Conservation (phyloP, 345 rosid genomes). For the Eutrema heterophyllum region DNA sequence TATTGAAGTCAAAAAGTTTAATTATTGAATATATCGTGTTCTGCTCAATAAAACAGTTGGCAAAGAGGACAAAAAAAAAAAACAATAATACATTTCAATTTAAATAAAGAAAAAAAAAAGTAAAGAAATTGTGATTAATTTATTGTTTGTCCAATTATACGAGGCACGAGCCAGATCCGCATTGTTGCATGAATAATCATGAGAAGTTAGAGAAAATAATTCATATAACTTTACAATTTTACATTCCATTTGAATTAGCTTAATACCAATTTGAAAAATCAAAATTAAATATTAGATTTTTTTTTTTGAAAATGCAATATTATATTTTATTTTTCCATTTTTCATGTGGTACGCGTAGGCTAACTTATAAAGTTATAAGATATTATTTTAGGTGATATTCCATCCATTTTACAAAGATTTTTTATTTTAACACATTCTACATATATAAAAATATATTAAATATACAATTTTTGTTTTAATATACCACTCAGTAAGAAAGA, state of each 20-base stretch:
- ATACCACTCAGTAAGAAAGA: too few species aligned
- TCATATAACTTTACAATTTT: background rate
- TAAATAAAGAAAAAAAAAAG: background rate
- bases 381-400: background rate
- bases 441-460: too few species aligned
- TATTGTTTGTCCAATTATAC: too few species aligned
- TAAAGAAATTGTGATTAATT: too few species aligned
- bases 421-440: too few species aligned
- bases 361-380: background rate
- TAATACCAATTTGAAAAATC: background rate
- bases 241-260: background rate
- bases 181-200: too few species aligned
- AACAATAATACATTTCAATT: background rate
- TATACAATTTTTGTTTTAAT: too few species aligned
- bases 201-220: background rate
- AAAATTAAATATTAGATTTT: too few species aligned
- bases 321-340: background rate
- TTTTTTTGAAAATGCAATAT: too few species aligned
- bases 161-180: background rate
- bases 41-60: constrained; percentile 24
- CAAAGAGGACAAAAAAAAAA: background rate
- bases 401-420: too few species aligned
- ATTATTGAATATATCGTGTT: constrained; percentile 7
- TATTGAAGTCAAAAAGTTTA: constrained; percentile 16
- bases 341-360: background rate